Evolutionary conservation across 345 rosid species (phyloP).

Genomic region (Euclidium syriacum): DNA sequence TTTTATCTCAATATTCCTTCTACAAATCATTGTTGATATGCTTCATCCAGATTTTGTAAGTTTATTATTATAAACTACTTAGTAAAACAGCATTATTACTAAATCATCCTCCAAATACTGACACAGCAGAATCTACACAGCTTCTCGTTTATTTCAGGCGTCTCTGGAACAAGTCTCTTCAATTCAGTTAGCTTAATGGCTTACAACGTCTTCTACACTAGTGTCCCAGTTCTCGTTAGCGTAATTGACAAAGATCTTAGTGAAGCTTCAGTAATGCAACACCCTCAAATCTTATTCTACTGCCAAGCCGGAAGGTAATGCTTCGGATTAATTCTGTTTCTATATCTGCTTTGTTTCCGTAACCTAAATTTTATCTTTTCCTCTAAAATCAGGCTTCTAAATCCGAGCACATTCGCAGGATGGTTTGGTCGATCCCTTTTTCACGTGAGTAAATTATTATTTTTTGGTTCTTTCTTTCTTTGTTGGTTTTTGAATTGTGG

Average conservation of each 20-base stretch:
- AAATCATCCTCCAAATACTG: slow-evolving; percentile 30
- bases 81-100: neutral
- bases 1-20: slow-evolving; percentile 94
- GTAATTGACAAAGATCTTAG: slow-evolving; percentile 96
- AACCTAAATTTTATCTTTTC: neutral
- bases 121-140: slow-evolving; percentile 49
- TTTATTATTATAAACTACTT: slow-evolving; percentile 19
- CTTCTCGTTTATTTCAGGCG: slow-evolving; percentile 98
- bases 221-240: slow-evolving; percentile 86
- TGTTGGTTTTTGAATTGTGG: neutral
- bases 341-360: neutral
- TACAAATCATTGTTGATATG: slow-evolving; percentile 88
- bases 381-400: slow-evolving; percentile 68
- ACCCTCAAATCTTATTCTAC: slow-evolving; percentile 94
- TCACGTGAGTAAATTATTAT: slow-evolving; percentile 61
- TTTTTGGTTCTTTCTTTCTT: neutral
- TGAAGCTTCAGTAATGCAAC: slow-evolving; percentile 92
- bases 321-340: neutral
- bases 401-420: slow-evolving; percentile 98
- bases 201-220: slow-evolving; percentile 93
- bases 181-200: slow-evolving; percentile 99
- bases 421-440: slow-evolving; percentile 98
- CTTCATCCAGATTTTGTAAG: slow-evolving; percentile 98
- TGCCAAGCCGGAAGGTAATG: slow-evolving; percentile 99
- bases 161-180: slow-evolving; percentile 98